Evolutionary conservation across 495 filamentous ascomycete species (phyloP).

Genomic region (Glonium stellatum): DNA sequence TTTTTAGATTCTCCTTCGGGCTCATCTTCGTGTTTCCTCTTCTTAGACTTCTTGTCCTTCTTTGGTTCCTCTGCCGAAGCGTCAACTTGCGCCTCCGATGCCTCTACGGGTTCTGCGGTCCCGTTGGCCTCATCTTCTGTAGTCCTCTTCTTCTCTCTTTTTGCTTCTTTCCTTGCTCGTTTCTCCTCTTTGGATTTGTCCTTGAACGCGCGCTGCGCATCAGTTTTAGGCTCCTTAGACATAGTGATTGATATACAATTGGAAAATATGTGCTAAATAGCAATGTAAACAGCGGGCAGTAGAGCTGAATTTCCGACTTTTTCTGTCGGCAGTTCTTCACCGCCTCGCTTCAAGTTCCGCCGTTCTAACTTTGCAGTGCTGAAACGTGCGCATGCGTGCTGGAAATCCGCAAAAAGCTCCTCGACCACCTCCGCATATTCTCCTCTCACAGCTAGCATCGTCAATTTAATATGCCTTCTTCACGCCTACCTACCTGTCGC

Average conservation of each 20-base stretch:
- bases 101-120: background rate
- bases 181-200: conserved; percentile 2
- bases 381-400: background rate
- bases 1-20: conserved; percentile 20
- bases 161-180: conserved; percentile 5
- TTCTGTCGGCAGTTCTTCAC: conserved; percentile 9
- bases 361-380: background rate
- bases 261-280: background rate
- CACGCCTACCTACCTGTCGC: conserved; percentile 6
- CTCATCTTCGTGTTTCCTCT: conserved; percentile 26
- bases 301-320: conserved; percentile 7
- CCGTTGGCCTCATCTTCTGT: background rate
- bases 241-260: background rate
- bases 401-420: background rate
- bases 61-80: background rate
- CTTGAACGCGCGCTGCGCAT: background rate
- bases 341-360: background rate
- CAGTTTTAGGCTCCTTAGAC: conserved; percentile 7
- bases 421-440: background rate
- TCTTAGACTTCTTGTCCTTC: conserved; percentile 25
- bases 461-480: conserved; percentile 13
- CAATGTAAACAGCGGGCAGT: background rate
- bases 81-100: background rate
- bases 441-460: background rate
- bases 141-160: background rate